Conservation (phyloP, 345 rosid genomes). For the Balakata baccata region DNA sequence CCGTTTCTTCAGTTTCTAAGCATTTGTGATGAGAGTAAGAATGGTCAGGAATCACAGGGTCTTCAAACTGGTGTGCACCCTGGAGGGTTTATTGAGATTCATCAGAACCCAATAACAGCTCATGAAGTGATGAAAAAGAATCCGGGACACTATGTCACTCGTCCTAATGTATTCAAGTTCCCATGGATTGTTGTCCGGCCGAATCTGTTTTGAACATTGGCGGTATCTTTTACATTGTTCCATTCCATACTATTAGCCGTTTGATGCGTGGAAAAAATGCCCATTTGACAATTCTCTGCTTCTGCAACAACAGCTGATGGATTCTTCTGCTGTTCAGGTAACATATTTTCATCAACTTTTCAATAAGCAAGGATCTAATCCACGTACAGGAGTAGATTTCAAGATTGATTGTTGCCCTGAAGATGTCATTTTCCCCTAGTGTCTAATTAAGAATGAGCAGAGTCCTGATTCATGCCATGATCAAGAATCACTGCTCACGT, state of each 20-base stretch:
- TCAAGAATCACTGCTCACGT: neutral
- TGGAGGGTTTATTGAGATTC: slow-evolving; percentile 32
- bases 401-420: slow-evolving; percentile 9
- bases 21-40: neutral
- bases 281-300: neutral
- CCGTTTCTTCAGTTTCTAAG: slow-evolving; percentile 9
- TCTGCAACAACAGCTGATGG: neutral
- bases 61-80: slow-evolving; percentile 49
- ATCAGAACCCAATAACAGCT: slow-evolving; percentile 31
- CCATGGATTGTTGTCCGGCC: slow-evolving; percentile 44
- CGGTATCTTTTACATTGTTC: slow-evolving; percentile 38
- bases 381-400: slow-evolving; percentile 20
- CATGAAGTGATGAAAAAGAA: slow-evolving; percentile 41
- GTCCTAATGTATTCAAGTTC: slow-evolving; percentile 41
- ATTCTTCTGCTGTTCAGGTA: neutral
- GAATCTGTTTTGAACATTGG: slow-evolving; percentile 41
- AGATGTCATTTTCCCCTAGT: slow-evolving; percentile 7
- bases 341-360: neutral
- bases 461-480: neutral
- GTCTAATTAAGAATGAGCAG: neutral
- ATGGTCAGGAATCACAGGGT: slow-evolving; percentile 17
- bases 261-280: slow-evolving; percentile 17
- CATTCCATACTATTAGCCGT: slow-evolving; percentile 29
- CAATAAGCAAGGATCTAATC: neutral
- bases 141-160: slow-evolving; percentile 46